These are phyloP conservation scores for Fusarium fujikuroi DNA, from an alignment of 2,329 filamentous ascomycete species.

Conservation along the genomic window DNA sequence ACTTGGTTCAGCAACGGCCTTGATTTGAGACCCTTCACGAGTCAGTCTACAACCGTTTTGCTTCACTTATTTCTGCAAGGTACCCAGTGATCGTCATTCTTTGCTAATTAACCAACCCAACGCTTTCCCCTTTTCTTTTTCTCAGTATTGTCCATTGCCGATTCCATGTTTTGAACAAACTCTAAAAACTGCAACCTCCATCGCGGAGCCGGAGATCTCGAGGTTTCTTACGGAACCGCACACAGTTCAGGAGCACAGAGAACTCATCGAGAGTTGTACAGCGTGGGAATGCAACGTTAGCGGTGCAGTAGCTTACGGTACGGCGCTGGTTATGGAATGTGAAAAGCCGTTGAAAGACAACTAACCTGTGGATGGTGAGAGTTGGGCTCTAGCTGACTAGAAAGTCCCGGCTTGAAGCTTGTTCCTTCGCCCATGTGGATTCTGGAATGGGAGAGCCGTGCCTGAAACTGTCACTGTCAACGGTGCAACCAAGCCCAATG, in stretches of 20 bases:
- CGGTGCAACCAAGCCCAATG: constrained; percentile 23
- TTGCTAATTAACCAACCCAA: background rate
- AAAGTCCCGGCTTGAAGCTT: constrained; percentile 10
- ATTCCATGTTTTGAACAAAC: constrained; percentile 29
- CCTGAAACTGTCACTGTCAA: constrained; percentile 17
- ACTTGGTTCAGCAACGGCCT: constrained; percentile 3
- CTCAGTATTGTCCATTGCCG: background rate
- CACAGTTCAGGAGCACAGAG: background rate
- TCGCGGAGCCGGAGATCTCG: constrained; percentile 12
- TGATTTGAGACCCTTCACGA: background rate
- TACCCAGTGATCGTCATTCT: background rate
- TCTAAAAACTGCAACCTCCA: constrained; percentile 7
- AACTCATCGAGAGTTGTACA: constrained; percentile 14
- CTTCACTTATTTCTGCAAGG: background rate
- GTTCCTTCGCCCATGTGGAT: background rate
- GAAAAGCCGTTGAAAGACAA: constrained; percentile 1
- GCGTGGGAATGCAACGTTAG: constrained; percentile 24
- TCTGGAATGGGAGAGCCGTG: constrained; percentile 6
- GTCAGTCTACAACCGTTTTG: background rate
- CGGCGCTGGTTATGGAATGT: background rate
- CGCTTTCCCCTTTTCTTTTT: background rate
- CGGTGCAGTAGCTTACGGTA: constrained; percentile 1
- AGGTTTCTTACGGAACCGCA: constrained; percentile 10
- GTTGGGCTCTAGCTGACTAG: background rate
- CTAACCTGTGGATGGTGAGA: background rate